Base-by-base conservation (phyloP, 2,329 filamentous ascomycete species). In the Epichloe sylvatica region DNA sequence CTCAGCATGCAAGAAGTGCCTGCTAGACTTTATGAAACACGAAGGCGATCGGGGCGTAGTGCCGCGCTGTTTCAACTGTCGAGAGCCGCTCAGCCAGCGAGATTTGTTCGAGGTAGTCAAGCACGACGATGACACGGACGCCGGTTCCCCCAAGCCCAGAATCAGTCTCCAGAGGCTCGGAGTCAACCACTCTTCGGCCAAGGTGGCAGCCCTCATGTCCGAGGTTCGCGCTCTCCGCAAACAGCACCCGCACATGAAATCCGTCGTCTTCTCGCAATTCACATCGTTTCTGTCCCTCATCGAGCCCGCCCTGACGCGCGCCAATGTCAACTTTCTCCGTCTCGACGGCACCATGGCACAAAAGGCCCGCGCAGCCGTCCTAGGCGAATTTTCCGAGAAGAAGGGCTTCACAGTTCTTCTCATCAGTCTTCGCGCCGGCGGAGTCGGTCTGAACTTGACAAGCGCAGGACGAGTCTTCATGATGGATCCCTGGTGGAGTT, bases 401-500 rank as follows among this genome's bases (percentile, higher is more conserved):
- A 64, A 70, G 2, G 79, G 76, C 45, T 86, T 87, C 23, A 78
- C 77, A 2, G 78, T 98, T 1, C 71, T 98, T 4, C 73, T 98
- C 2, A 77, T 98, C 47, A 91, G 84, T 58, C 71, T 98, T 50
- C 78, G 88, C 19, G 92, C 94, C 0, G 92, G 94, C 4, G 94
- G 92, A 23, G 92, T 98, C 0, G 92, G 92, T 0, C 73, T 98
- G 41, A 98, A 98, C 62, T 68, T 98, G 53, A 97, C 91, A 0
- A 83, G 82, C 56, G 92, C 92, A 5, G 87, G 83, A 55, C 75
- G 86, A 49, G 94, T 98, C 5, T 98, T 84, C 70, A 94, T 98
- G 86, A 97, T 98, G 92, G 92, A 98, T 66, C 92, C 92, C 0
- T 98, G 92, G 92, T 98, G 92, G 92, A 94, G 86, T 62, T 98